Conservation (phyloP, 805 yeast genomes). For the Candida ascalaphidarum region DNA sequence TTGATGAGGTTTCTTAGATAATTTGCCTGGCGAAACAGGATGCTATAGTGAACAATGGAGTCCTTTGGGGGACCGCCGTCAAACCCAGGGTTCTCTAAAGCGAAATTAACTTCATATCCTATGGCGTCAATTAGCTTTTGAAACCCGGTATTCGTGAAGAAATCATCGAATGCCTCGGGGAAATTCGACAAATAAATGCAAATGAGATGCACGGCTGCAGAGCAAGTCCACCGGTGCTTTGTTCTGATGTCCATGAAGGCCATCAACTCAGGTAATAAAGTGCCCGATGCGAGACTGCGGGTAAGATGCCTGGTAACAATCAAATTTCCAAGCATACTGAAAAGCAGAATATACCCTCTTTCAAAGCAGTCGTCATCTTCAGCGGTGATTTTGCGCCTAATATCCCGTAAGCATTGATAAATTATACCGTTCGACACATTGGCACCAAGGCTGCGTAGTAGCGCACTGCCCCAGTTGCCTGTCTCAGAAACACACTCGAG, state of each 20-base stretch:
- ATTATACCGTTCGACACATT: slow-evolving; percentile 80
- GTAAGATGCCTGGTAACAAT: slow-evolving; percentile 48
- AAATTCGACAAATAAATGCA: slow-evolving; percentile 36
- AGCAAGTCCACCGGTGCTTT: slow-evolving; percentile 44
- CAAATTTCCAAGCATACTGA: slow-evolving; percentile 55
- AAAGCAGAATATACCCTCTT: slow-evolving; percentile 44
- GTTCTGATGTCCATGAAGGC: slow-evolving; percentile 49
- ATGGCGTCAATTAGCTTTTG: slow-evolving; percentile 49
- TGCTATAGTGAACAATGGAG: slow-evolving; percentile 40
- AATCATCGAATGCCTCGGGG: slow-evolving; percentile 48
- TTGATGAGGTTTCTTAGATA: slow-evolving; percentile 43
- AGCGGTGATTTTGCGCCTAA: slow-evolving; percentile 42
- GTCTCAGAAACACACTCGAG: slow-evolving; percentile 62
- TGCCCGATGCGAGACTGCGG: slow-evolving; percentile 62
- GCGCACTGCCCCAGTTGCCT: slow-evolving; percentile 66
- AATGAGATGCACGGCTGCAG: slow-evolving; percentile 56
- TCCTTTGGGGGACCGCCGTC: slow-evolving; percentile 52
- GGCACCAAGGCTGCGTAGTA: slow-evolving; percentile 72
- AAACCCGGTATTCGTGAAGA: slow-evolving; percentile 63
- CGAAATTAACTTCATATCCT: slow-evolving; percentile 56
- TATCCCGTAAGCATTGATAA: slow-evolving; percentile 60
- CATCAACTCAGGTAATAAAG: slow-evolving; percentile 57
- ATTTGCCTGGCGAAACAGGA: slow-evolving; percentile 53
- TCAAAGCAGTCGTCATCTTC: slow-evolving; percentile 24
- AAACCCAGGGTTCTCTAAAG: slow-evolving; percentile 47